Conservation (phyloP, 164 flowering plant species). For the Pachysandra terminalis region DNA sequence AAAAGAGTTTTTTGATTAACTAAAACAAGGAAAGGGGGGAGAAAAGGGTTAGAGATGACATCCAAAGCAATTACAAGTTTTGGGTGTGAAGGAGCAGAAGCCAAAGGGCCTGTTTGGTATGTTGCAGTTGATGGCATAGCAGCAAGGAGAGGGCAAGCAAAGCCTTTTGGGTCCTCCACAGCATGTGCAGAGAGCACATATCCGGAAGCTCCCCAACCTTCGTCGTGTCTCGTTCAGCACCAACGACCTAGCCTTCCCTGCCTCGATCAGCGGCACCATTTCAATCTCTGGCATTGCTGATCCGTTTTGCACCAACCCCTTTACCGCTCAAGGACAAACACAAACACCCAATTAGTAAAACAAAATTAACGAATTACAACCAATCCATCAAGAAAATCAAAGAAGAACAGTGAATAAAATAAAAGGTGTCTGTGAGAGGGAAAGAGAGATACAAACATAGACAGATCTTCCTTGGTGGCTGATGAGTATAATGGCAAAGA, state of each 20-base stretch:
- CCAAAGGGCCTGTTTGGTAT: conserved; percentile 96
- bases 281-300: conserved; percentile 21
- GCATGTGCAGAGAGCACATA: conserved; percentile 85
- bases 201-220: conserved; percentile 62
- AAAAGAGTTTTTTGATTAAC: no score
- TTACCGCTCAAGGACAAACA: background rate
- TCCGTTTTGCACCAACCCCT: conserved; percentile 2
- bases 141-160: conserved; percentile 85
- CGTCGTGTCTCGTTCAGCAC: conserved; percentile 66
- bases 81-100: conserved; percentile 85
- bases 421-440: no score
- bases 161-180: conserved; percentile 78
- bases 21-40: background rate
- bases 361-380: background rate
- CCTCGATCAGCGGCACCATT: conserved; percentile 60
- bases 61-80: conserved; percentile 89
- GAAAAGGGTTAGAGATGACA: conserved; percentile 55
- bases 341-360: background rate
- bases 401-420: background rate
- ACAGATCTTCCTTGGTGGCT: conserved; percentile 7
- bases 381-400: background rate
- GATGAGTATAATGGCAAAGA: background rate
- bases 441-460: conserved; percentile 15
- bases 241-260: conserved; percentile 26
- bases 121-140: conserved; percentile 94